A percentile compares a stretch with the other conserved stretches of the same genome.
Conservation (phyloP, 306 rosid species). For the Fragaria vesca region DNA sequence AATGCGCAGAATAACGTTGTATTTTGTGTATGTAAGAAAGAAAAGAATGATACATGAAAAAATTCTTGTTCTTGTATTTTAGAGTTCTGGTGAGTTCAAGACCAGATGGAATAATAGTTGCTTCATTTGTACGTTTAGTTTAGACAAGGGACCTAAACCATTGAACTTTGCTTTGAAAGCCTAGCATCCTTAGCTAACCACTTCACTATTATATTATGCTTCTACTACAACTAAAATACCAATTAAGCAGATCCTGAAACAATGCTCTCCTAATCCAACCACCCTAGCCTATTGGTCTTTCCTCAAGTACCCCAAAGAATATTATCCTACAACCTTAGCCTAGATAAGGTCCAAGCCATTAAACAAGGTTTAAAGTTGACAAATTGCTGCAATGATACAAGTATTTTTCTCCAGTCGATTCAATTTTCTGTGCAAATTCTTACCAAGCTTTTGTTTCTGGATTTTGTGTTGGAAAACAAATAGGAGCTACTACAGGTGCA, state of each 20-base stretch:
- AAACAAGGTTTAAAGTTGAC: neutral
- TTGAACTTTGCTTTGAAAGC: conserved; percentile 26
- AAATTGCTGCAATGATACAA: neutral
- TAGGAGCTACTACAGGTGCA: conserved; percentile 90
- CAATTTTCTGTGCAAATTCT: neutral
- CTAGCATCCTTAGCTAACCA: conserved; percentile 13
- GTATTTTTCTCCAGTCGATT: neutral
- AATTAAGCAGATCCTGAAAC: neutral
- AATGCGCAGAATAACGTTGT: neutral
- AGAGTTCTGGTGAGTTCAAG: neutral
- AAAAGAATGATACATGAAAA: neutral
- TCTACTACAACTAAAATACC: conserved; percentile 1
- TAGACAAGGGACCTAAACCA: conserved; percentile 26
- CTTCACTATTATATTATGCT: conserved; percentile 10
- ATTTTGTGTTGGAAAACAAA: conserved; percentile 24
- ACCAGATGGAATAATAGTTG: conserved; percentile 1
- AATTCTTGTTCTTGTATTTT: neutral
- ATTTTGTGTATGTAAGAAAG: neutral
- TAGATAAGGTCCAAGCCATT: neutral
- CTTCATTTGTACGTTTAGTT: conserved; percentile 15
- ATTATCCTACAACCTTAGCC: conserved; percentile 5
- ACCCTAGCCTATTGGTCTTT: conserved; percentile 1
- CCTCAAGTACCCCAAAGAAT: neutral
- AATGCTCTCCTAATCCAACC: conserved; percentile 8
- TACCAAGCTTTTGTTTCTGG: neutral